Evolutionary conservation across 148 eudicot species (phyloP), one percentile per base, ranked within the genome.

Genomic region (Cornus suecica): DNA sequence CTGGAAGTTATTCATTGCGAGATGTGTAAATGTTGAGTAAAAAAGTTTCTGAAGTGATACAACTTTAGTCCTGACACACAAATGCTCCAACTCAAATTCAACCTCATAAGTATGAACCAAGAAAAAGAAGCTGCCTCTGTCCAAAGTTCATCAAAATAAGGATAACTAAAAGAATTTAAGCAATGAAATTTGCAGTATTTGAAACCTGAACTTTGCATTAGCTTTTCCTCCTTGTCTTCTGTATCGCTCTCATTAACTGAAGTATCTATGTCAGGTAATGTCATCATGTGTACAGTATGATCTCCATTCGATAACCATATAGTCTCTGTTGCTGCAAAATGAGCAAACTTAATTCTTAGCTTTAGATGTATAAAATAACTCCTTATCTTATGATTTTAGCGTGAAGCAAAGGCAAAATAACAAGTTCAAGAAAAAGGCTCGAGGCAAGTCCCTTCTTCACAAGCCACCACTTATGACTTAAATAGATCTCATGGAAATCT

Each of bases 271-370:
- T 84, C 86, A 68, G 96, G 66, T 52, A 90, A 65, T 54, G 51
- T 74, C 80, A 92, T 72, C 41, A 77, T 23, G 72, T 94, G 92
- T 73, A 85, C 83, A 28, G 94, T 84, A 85, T 87, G 69, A 51
- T 73, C 76, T 70, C 97, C 97, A 78, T 94, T 97, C 54, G 98
- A 90, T 24, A 88, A 70, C 97, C 98, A 94, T 78, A 88, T 84
- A 77, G 74, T 82, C 71, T 80, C 91, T 34, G 89, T 68, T 85
- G 83, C 98, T 94, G 94, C 82, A 89, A 78, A 51, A 65, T 30
- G 72, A 82, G 64, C 11, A 26, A 2, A 67, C 75, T 42, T 45
- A 32, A 37, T 34, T 31, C 71, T 77, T 37, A 72, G 69, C 26
- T 26, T 23, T 63, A 31, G 65, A 30, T 16, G 62, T 13, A 18